A percentile compares a stretch with the other conserved stretches of the same genome.
Evolutionary conservation across 2,329 filamentous ascomycete species (phyloP).

Genomic region (Ceratocystiopsis brevicomis): DNA sequence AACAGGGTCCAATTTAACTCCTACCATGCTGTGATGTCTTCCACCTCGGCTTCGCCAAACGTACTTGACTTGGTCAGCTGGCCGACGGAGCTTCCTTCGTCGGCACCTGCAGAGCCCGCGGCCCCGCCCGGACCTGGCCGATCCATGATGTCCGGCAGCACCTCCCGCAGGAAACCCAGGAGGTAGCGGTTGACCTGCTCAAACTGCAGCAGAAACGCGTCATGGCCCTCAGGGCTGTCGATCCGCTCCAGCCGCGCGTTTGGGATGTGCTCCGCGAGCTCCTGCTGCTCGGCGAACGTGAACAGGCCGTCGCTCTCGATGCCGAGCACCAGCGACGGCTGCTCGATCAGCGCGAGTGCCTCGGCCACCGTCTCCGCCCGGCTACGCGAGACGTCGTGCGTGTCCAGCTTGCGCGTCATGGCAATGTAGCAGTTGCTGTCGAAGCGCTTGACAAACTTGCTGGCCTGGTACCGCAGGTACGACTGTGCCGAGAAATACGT

Average conservation of each 20-base stretch:
- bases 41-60: slow-evolving; percentile 89
- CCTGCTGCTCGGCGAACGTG: slow-evolving; percentile 90
- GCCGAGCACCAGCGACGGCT: slow-evolving; percentile 77
- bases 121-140: slow-evolving; percentile 14
- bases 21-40: slow-evolving; percentile 88
- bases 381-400: slow-evolving; percentile 77
- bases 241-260: slow-evolving; percentile 67
- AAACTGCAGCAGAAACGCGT: slow-evolving; percentile 91
- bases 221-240: slow-evolving; percentile 85
- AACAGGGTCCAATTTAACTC: too few relatives aligned
- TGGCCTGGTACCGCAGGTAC: slow-evolving; percentile 87
- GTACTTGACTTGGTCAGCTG: slow-evolving; percentile 69
- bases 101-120: slow-evolving; percentile 9
- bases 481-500: slow-evolving; percentile 98
- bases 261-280: slow-evolving; percentile 66
- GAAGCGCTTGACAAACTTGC: slow-evolving; percentile 92
- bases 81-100: slow-evolving; percentile 31
- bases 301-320: slow-evolving; percentile 94
- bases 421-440: slow-evolving; percentile 98
- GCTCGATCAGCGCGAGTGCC: slow-evolving; percentile 64
- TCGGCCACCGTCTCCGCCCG: slow-evolving; percentile 49
- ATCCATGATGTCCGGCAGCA: slow-evolving; percentile 75
- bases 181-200: slow-evolving; percentile 89
- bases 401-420: slow-evolving; percentile 93
- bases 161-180: slow-evolving; percentile 62